Evolutionary conservation across 2,329 filamentous ascomycete genomes (phyloP).

Genomic region (Colletotrichum truncatum): DNA sequence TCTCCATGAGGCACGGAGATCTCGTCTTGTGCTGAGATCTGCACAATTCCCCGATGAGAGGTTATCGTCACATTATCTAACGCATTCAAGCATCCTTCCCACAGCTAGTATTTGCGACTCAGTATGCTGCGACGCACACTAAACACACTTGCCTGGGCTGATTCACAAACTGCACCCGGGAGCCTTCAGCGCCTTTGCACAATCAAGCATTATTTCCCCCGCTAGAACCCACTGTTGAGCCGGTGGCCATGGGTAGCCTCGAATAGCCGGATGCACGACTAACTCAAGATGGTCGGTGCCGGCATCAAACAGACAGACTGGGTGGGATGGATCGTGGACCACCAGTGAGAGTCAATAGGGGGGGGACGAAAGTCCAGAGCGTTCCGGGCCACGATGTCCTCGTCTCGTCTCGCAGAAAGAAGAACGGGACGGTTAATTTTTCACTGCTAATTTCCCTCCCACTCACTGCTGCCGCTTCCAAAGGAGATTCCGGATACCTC

Average conservation of each 20-base stretch:
- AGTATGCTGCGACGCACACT: background rate
- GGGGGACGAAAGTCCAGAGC: background rate
- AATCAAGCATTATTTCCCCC: background rate
- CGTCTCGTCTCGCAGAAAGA: background rate
- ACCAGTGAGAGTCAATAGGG: background rate
- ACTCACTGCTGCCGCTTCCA: background rate
- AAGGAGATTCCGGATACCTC: conserved; percentile 19
- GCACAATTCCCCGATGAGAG: background rate
- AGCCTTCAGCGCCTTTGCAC: background rate
- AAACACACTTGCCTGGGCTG: too few species aligned
- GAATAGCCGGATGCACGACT: background rate
- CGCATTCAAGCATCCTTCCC: background rate
- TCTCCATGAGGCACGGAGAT: conserved; percentile 2
- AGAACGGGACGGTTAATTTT: background rate
- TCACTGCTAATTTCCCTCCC: too few species aligned
- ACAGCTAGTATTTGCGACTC: background rate
- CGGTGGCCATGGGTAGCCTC: conserved; percentile 1
- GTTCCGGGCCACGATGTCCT: conserved; percentile 5
- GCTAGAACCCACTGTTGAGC: background rate
- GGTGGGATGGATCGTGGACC: conserved; percentile 1
- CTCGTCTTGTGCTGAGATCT: conserved; percentile 12
- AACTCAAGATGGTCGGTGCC: background rate
- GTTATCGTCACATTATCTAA: conserved; percentile 1
- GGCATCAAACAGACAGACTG: background rate
- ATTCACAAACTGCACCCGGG: background rate